phyloP scores from a whole-genome alignment of 768 basidiomycete genomes.

The Dictyophora rubrovolvata region DNA sequence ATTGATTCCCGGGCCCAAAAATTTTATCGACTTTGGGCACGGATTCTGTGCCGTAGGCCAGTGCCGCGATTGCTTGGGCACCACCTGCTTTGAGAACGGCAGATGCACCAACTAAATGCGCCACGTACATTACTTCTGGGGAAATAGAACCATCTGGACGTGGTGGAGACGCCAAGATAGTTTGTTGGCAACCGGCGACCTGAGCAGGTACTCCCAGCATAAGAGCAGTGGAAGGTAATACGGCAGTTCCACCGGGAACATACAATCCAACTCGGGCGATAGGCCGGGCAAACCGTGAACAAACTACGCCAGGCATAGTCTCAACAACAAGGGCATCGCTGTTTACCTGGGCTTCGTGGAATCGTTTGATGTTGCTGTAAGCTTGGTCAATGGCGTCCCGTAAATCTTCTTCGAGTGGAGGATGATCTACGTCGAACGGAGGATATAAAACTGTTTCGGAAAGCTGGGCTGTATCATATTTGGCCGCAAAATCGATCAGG shows the following conservation, averaged over 20 bases:
- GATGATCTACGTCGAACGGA: conserved; percentile 61
- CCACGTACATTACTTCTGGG: conserved; percentile 96
- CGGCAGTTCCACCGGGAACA: conserved; percentile 93
- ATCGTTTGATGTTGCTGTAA: conserved; percentile 83
- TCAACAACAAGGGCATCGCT: conserved; percentile 67
- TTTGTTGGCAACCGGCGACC: conserved; percentile 86
- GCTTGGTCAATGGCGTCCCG: conserved; percentile 80
- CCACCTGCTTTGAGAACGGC: conserved; percentile 92
- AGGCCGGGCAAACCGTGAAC: conserved; percentile 90
- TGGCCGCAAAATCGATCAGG: conserved; percentile 79
- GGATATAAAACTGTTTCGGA: conserved; percentile 62
- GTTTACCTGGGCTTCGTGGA: conserved; percentile 84
- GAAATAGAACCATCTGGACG: conserved; percentile 86
- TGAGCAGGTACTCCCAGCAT: conserved; percentile 98
- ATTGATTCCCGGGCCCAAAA: conserved; percentile 98
- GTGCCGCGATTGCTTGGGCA: conserved; percentile 89
- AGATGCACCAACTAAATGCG: conserved; percentile 80
- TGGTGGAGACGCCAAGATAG: conserved; percentile 95
- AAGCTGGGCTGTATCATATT: conserved; percentile 80
- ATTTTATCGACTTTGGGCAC: conserved; percentile 99
- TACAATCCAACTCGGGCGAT: conserved; percentile 94
- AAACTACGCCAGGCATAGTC: conserved; percentile 97
- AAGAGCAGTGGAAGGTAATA: conserved; percentile 91
- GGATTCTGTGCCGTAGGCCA: conserved; percentile 93
- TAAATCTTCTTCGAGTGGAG: conserved; percentile 52